Evolutionary conservation across 2,329 filamentous ascomycete species (phyloP).

Genomic region (Talaromyces sp.): DNA sequence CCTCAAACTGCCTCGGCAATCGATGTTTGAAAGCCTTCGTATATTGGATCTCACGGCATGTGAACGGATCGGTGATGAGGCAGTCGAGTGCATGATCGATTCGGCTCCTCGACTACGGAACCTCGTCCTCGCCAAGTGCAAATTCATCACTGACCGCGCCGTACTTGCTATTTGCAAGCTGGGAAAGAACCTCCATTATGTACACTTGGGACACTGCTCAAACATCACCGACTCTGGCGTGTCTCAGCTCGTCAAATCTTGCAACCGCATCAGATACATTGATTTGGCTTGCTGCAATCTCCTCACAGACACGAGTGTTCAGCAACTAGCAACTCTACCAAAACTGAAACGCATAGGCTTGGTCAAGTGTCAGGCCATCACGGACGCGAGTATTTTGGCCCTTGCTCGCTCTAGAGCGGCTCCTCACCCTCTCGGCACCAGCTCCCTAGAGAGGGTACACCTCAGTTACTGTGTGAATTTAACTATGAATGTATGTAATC

Average conservation of each 20-base stretch:
- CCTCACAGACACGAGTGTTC: slow-evolving; percentile 82
- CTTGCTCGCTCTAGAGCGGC: slow-evolving; percentile 61
- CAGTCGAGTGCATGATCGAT: slow-evolving; percentile 81
- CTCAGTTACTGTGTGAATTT: slow-evolving; percentile 89
- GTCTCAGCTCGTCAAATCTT: slow-evolving; percentile 72
- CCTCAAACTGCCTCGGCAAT: slow-evolving; percentile 63
- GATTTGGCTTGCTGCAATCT: slow-evolving; percentile 92
- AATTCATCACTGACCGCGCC: slow-evolving; percentile 82
- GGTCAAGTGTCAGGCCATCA: slow-evolving; percentile 89
- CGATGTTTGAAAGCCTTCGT: slow-evolving; percentile 76
- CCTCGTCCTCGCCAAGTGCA: slow-evolving; percentile 89
- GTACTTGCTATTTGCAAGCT: slow-evolving; percentile 82
- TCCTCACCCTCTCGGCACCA: slow-evolving; percentile 56
- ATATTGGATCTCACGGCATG: slow-evolving; percentile 94
- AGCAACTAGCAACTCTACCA: slow-evolving; percentile 74
- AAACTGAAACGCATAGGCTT: slow-evolving; percentile 92
- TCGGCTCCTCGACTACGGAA: slow-evolving; percentile 85
- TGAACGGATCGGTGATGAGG: slow-evolving; percentile 73
- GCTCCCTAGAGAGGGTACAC: slow-evolving; percentile 83
- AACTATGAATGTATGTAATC: slow-evolving; percentile 64
- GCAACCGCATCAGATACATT: slow-evolving; percentile 94
- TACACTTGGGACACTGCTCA: slow-evolving; percentile 89
- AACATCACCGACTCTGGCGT: slow-evolving; percentile 89
- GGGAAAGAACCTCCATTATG: slow-evolving; percentile 93
- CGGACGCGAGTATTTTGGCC: slow-evolving; percentile 80